These are phyloP conservation scores for Phytophthora meadii DNA, from an alignment of 352 stramenopile species.

Conservation along the genomic window DNA sequence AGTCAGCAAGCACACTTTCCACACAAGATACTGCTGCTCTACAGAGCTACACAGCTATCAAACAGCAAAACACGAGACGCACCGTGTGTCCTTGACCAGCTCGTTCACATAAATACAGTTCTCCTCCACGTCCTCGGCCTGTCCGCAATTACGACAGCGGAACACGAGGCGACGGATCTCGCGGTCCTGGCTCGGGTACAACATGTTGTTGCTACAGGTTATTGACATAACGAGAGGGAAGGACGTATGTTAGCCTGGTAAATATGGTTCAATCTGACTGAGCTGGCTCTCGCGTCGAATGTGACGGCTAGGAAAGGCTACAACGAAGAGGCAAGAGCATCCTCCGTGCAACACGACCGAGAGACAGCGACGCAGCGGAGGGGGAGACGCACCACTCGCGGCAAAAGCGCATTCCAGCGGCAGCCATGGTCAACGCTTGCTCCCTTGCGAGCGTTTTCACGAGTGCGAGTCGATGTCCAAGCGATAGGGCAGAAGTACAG, in stretches of 20 bases:
- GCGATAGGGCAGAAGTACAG: slow-evolving; percentile 6
- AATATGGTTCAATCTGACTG: not conserved
- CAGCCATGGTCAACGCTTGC: slow-evolving; percentile 53
- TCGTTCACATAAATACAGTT: slow-evolving; percentile 94
- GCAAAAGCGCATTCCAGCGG: slow-evolving; percentile 90
- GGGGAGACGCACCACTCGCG: slow-evolving; percentile 75
- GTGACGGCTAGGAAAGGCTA: not conserved
- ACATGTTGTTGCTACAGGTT: slow-evolving; percentile 88
- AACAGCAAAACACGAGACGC: slow-evolving; percentile 14
- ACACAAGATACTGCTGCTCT: not conserved
- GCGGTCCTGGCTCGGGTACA: slow-evolving; percentile 90
- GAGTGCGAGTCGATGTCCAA: slow-evolving; percentile 23
- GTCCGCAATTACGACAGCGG: slow-evolving; percentile 87
- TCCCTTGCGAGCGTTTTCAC: slow-evolving; percentile 22
- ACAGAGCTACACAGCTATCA: not conserved
- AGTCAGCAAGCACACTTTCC: not conserved
- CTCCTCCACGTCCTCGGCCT: slow-evolving; percentile 87
- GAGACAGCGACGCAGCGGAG: not conserved
- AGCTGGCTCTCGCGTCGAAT: not conserved
- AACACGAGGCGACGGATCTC: slow-evolving; percentile 88
- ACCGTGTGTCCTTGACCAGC: slow-evolving; percentile 90
- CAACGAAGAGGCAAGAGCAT: not conserved
- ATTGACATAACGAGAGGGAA: slow-evolving; percentile 1
- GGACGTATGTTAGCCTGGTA: slow-evolving; percentile 3
- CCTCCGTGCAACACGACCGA: not conserved